Evolutionary conservation across 495 filamentous ascomycete genomes (phyloP).

Genomic region (Penicillium psychrofluorescens): DNA sequence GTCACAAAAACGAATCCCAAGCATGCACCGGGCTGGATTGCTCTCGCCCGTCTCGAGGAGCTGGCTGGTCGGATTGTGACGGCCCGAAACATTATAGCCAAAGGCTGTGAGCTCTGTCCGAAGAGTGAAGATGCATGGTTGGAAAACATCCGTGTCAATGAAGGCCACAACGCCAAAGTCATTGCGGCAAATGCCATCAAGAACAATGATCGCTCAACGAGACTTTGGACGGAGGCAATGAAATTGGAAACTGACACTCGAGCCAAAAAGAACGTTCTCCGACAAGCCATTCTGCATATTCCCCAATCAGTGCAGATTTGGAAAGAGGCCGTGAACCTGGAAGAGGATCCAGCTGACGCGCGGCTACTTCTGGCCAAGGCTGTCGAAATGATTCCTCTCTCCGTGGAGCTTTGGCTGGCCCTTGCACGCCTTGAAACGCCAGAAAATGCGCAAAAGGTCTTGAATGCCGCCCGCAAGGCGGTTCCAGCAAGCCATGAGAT

Average conservation of each 20-base stretch:
- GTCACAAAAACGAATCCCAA: constrained; percentile 94
- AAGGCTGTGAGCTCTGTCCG: constrained; percentile 83
- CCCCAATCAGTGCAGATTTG: constrained; percentile 89
- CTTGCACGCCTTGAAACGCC: constrained; percentile 82
- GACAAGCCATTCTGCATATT: constrained; percentile 81
- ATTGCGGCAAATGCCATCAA: constrained; percentile 94
- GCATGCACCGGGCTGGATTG: constrained; percentile 95
- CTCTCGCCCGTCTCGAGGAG: constrained; percentile 86
- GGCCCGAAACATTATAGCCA: constrained; percentile 74
- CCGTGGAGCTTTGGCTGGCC: constrained; percentile 91
- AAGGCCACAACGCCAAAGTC: constrained; percentile 86
- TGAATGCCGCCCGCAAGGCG: constrained; percentile 92
- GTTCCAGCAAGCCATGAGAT: constrained; percentile 87
- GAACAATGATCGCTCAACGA: constrained; percentile 79
- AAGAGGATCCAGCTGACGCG: constrained; percentile 82
- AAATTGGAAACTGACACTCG: constrained; percentile 72
- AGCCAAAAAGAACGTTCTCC: constrained; percentile 82
- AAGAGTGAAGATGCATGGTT: constrained; percentile 95
- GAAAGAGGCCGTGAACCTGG: constrained; percentile 96
- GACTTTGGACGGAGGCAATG: constrained; percentile 92
- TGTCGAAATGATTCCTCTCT: constrained; percentile 85
- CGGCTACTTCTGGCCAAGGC: constrained; percentile 83
- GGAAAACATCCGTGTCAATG: constrained; percentile 87
- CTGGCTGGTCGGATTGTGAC: constrained; percentile 82
- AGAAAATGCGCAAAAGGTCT: constrained; percentile 84